A percentile compares a stretch with the other conserved stretches of the same genome.
Evolutionary conservation across 2,329 filamentous ascomycete genomes (phyloP).

Genomic region (Gliomastix tumulicola): DNA sequence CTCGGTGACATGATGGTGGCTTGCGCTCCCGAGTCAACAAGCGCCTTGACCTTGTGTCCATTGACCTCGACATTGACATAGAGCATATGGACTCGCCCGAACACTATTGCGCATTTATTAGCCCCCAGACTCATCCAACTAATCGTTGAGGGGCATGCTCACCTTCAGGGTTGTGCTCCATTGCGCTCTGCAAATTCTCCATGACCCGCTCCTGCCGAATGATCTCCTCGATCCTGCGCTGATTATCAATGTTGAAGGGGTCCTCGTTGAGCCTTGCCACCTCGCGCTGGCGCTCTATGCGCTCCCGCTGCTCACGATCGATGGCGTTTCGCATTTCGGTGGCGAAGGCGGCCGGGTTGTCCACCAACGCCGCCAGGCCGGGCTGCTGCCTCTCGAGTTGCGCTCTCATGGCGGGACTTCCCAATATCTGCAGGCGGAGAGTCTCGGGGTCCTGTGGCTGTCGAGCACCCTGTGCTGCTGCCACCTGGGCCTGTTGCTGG

Average conservation of each 20-base stretch:
- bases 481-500: constrained; percentile 22
- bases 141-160: no score
- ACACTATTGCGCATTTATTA: no score
- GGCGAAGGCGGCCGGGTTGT: constrained; percentile 71
- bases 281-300: constrained; percentile 72
- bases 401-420: constrained; percentile 65
- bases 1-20: constrained; percentile 97
- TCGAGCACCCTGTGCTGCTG: constrained; percentile 6
- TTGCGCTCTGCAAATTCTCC: constrained; percentile 92
- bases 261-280: constrained; percentile 86
- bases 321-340: constrained; percentile 63
- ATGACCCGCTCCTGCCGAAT: constrained; percentile 92
- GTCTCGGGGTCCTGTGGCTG: constrained; percentile 61
- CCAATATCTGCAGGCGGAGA: constrained; percentile 74
- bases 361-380: constrained; percentile 67
- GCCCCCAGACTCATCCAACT: no score
- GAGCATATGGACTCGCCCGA: constrained; percentile 90
- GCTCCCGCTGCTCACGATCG: constrained; percentile 63
- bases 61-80: constrained; percentile 97
- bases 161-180: constrained; percentile 98
- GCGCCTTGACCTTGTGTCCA: constrained; percentile 82
- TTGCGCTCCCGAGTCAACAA: constrained; percentile 96
- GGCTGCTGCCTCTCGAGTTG: constrained; percentile 68
- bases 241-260: constrained; percentile 88
- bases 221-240: constrained; percentile 91